These are phyloP conservation scores for Artemisia tridentata DNA, from an alignment of 129 eudicot genomes.

Conservation along the genomic window DNA sequence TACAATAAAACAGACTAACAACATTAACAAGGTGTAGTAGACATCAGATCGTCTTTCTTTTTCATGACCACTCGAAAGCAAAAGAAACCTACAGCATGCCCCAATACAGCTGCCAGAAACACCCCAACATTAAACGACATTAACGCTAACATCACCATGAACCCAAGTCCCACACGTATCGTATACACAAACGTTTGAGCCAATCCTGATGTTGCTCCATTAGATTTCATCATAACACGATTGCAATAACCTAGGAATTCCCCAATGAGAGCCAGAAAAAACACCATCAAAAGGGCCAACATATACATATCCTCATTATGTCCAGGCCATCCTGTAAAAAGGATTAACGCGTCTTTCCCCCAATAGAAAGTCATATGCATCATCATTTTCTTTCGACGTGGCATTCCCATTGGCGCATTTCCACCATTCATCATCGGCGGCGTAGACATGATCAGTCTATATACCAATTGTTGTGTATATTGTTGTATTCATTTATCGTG, in stretches of 20 bases:
- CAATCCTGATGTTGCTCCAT: conserved; percentile 30
- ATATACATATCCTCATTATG: conserved; percentile 48
- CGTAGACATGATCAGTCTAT: conserved; percentile 12
- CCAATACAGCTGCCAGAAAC: conserved; percentile 51
- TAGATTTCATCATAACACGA: conserved; percentile 34
- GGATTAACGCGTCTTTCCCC: conserved; percentile 57
- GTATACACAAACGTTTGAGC: conserved; percentile 45
- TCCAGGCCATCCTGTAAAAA: conserved; percentile 74
- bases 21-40: conserved; percentile 16
- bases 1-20: neutral
- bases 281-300: conserved; percentile 47
- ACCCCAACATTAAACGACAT: conserved; percentile 70
- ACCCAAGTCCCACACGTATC: conserved; percentile 55
- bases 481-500: neutral
- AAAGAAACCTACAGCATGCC: conserved; percentile 56
- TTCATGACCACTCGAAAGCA: conserved; percentile 35
- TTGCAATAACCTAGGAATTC: conserved; percentile 46
- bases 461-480: neutral
- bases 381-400: conserved; percentile 33
- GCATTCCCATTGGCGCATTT: conserved; percentile 20
- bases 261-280: conserved; percentile 45
- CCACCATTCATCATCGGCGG: conserved; percentile 23
- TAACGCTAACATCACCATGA: conserved; percentile 58
- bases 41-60: neutral
- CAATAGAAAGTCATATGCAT: conserved; percentile 64